Conservation (phyloP, 306 rosid genomes). For the Vicia sativa region DNA sequence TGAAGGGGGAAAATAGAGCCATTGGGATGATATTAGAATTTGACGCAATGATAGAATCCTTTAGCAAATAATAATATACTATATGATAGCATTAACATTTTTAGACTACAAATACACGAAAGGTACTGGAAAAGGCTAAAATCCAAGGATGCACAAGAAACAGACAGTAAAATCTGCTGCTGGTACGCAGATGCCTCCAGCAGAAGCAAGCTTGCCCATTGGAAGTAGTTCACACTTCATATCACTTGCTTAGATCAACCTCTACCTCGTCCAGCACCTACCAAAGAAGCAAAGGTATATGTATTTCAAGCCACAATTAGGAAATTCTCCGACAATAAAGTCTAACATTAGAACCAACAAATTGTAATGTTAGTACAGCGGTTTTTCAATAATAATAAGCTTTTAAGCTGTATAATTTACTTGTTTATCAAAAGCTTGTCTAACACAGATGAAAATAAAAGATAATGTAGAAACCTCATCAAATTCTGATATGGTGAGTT, state of each 20-base stretch:
- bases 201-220: conserved; percentile 37
- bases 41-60: conserved; percentile 14
- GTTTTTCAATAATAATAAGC: conserved; percentile 1
- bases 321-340: conserved; percentile 12
- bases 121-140: conserved; percentile 24
- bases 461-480: background rate
- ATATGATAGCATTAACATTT: conserved; percentile 21
- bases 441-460: conserved; percentile 14
- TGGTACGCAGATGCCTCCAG: conserved; percentile 38
- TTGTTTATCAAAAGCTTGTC: conserved; percentile 4
- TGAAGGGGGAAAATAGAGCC: background rate
- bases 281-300: conserved; percentile 10
- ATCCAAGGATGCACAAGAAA: conserved; percentile 33
- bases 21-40: conserved; percentile 16
- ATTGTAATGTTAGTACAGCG: background rate
- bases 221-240: conserved; percentile 9
- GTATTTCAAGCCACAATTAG: background rate
- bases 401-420: background rate
- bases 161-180: conserved; percentile 29
- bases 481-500: background rate
- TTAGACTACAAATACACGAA: conserved; percentile 22
- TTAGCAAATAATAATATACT: conserved; percentile 26
- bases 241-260: conserved; percentile 47
- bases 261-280: conserved; percentile 72
- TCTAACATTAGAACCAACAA: background rate